Percentiles rank a stretch among this genome's conserved stretches.
Conservation (phyloP, 164 flowering plant genomes). For the Warburgia ugandensis region DNA sequence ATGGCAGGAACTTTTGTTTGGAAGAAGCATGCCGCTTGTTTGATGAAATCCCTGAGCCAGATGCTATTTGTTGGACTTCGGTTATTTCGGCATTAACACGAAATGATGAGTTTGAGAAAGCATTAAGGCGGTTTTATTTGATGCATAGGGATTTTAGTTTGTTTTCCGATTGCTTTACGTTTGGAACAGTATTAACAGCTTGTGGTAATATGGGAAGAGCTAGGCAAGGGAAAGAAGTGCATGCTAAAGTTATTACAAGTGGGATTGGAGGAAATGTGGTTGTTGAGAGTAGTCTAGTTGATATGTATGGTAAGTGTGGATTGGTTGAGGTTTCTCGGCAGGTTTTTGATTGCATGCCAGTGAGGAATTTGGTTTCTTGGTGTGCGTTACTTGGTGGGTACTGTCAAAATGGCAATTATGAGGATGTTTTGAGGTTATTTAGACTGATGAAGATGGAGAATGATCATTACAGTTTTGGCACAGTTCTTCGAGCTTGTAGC, state of each 20-base stretch:
- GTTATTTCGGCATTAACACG: slow-evolving; percentile 53
- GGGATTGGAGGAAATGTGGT: slow-evolving; percentile 58
- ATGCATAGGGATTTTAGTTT: slow-evolving; percentile 39
- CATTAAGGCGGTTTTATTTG: slow-evolving; percentile 36
- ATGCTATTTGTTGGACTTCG: slow-evolving; percentile 68
- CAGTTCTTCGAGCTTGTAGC: slow-evolving; percentile 78
- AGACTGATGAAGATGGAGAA: slow-evolving; percentile 34
- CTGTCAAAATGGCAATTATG: slow-evolving; percentile 55
- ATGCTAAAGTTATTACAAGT: slow-evolving; percentile 38
- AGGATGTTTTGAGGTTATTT: slow-evolving; percentile 47
- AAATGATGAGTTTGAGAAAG: slow-evolving; percentile 57
- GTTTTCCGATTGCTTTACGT: slow-evolving; percentile 50
- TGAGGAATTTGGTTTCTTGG: slow-evolving; percentile 67
- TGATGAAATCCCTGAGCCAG: slow-evolving; percentile 60
- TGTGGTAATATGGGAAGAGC: slow-evolving; percentile 65
- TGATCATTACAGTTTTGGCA: slow-evolving; percentile 69
- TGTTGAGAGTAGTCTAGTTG: slow-evolving; percentile 76
- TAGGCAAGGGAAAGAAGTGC: slow-evolving; percentile 73
- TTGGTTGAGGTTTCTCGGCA: slow-evolving; percentile 31
- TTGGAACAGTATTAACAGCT: slow-evolving; percentile 66
- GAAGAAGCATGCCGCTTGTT: slow-evolving; percentile 46
- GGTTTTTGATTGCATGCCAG: slow-evolving; percentile 61
- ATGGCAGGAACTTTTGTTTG: slow-evolving; percentile 41
- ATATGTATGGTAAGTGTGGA: slow-evolving; percentile 89
- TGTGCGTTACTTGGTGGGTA: slow-evolving; percentile 71